Evolutionary conservation across 164 flowering plant species (phyloP), one percentile per base, ranked within the genome.

Genomic region (Brasenia schreberi): DNA sequence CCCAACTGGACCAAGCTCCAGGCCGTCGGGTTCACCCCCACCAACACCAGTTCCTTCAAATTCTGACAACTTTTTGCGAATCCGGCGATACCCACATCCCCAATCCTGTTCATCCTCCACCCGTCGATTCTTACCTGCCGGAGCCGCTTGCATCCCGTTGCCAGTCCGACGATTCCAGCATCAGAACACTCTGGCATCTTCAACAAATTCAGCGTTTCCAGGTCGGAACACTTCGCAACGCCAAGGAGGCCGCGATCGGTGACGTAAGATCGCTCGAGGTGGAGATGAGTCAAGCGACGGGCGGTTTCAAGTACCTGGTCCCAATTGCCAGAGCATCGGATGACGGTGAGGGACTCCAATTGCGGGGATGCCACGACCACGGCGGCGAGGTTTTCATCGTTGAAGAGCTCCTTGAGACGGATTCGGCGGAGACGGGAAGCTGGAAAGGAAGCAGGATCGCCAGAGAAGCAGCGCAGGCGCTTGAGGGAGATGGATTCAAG

Each of bases 71-170:
- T 74, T 65, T 79, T 81, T 3, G 87, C 92, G 6, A 91, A 73
- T 2, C 87, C 84, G 52, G 82, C 72, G 70, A 91, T 65, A 53
- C 91, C 89, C 63, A 83, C 93, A 56, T 91, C 93, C 0, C 90
- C 89, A 18, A 89, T 89, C 75, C 87, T 66, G 72, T 91, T 86
- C 11, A 81, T 85, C 74, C 82, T 84, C 92, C 96, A 91, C 14
- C 96, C 97, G 73, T 91, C 93, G 45, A 88, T 81, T 66, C 89
- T 90, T 67, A 89, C 85, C 85, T 85, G 89, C 77, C 91, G 79
- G 70, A 91, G 67, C 0, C 69, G 67, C 77, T 70, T 87, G 69
- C 93, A 91, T 9, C 72, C 66, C 68, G 79, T 81, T 1, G 93
- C 86, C 5, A 91, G 70, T 0, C 74, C 65, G 6, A 65, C 68